Base-by-base conservation (phyloP, 768 basidiomycete genomes). In the Amanita pallidorosea region DNA sequence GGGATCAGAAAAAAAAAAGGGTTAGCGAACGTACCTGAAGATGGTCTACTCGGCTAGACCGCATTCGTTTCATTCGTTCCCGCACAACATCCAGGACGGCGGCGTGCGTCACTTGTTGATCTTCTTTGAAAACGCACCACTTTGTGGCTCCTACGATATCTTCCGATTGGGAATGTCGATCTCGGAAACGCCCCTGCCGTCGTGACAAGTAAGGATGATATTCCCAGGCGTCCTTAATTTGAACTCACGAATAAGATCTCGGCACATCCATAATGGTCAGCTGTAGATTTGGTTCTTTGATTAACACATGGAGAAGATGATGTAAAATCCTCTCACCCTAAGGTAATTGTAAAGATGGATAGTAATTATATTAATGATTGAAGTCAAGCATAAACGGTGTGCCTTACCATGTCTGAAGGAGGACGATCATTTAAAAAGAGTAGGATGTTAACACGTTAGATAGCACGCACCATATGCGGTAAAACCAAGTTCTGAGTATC, bases 241-340 rank as follows among this genome's bases (percentile, higher is more conserved):
- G 33, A 13, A 65, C 79, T 49, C 66, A 89, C 88, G 56, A 86
- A 90, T 53, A 89, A 76, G 54, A 86, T 76, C 63, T 91, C 88
- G 18, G 88, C 79, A 58, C 81, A 79, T 13, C 88, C 88, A 70
- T 91, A 91, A 66, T 91, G 89, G 69, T 91, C 88, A 58, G 88
- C 88, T 87, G 52, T 49, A 47, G 41, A 47, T 46, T 31, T 5
- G 18, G 13, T 46, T 35, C 18, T 15, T 11, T 20, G 34, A 48
- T 37, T 29, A 48, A 20, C 9, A n/a, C 23, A 23, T 36, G 12
- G 22, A 25, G 6, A 2, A 15, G n/a, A 17, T 7, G 38, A 4
- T 6, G 17, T 23, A 13, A 13, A 36, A 25, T 15, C n/a, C 18
- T 22, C 60, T 45, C 54, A 68, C 69, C 69, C 69, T 70, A 52